Evolutionary conservation across 495 filamentous ascomycete genomes (phyloP).

Genomic region (Penicillium cinerascens): DNA sequence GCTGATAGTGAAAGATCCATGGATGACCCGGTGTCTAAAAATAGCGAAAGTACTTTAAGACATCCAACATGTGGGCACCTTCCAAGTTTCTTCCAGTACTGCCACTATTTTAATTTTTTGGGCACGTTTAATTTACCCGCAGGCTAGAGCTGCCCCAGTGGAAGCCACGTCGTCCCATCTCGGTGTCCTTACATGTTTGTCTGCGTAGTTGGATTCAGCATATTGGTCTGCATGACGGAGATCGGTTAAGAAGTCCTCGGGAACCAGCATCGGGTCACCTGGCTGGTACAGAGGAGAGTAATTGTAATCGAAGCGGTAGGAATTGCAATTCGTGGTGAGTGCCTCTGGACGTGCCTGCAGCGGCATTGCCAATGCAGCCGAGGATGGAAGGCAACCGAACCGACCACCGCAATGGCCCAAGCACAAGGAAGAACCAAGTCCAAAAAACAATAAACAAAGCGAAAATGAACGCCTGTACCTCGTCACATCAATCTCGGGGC

Average conservation of each 20-base stretch:
- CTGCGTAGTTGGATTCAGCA: not conserved
- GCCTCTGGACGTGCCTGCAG: not conserved
- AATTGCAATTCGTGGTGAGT: not conserved
- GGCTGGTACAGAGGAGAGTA: not conserved
- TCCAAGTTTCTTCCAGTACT: not conserved
- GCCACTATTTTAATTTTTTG: not conserved
- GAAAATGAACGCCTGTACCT: not conserved
- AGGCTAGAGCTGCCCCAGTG: not conserved
- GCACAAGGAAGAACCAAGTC: not conserved
- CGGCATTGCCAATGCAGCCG: not conserved
- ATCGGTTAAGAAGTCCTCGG: not conserved
- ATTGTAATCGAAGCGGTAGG: no score
- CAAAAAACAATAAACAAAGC: not conserved
- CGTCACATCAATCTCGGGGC: not conserved
- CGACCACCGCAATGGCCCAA: not conserved
- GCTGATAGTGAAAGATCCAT: not conserved
- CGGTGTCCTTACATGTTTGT: not conserved
- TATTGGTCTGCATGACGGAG: not conserved
- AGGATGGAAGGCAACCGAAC: not conserved
- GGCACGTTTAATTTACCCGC: no score
- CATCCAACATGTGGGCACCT: no score
- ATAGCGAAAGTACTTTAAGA: not conserved
- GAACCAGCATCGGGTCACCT: not conserved
- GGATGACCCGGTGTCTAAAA: not conserved
- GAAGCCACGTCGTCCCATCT: not conserved